Base-by-base conservation (phyloP, 768 basidiomycete species). In the Boletus sp. region DNA sequence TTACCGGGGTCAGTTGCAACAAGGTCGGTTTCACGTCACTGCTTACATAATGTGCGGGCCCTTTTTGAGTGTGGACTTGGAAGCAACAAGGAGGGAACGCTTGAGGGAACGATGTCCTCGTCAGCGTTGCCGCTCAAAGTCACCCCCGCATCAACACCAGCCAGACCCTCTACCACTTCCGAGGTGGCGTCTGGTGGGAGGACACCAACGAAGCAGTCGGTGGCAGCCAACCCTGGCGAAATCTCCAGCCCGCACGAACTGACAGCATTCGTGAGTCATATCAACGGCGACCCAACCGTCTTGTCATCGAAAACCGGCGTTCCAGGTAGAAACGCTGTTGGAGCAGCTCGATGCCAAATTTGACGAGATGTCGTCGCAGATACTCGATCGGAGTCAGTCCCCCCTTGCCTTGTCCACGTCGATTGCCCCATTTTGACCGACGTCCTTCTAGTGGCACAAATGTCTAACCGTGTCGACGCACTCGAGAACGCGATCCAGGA, bases 221-320 rank as follows among this genome's bases (percentile, higher is more conserved):
- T 73, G 24, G 67, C 67, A 56, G 56, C 73, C 36, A 72, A 65
- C 60, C 72, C 79, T 1, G 77, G 77, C 55, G 90, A 94, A 63
- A 92, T 92, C 36, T 92, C 94, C 2, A 93, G 91, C 66, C 94
- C 94, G 1, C 94, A 95, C 70, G 94, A 97, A 71, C 74, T 97
- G 61, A 96, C 94, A 32, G 92, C 92, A 20, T 97, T 94, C 74
- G 94, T 97, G 69, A 73, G 90, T 81, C 46, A 40, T 36, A 48
- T 56, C 54, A 47, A 33, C 49, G 57, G 51, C 57, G 55, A 52
- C 54, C 45, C 41, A 15, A 12, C 28, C 47, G 15, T 29, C 52
- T 33, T 33, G 14, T 55, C 39, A 57, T 47, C 36, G 44, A 56
- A 37, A 29, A 30, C 46, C 35, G 39, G 7, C 40, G 41, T 55